Evolutionary conservation across 2,329 filamentous ascomycete genomes (phyloP).

Genomic region (Cordyceps fumosorosea): DNA sequence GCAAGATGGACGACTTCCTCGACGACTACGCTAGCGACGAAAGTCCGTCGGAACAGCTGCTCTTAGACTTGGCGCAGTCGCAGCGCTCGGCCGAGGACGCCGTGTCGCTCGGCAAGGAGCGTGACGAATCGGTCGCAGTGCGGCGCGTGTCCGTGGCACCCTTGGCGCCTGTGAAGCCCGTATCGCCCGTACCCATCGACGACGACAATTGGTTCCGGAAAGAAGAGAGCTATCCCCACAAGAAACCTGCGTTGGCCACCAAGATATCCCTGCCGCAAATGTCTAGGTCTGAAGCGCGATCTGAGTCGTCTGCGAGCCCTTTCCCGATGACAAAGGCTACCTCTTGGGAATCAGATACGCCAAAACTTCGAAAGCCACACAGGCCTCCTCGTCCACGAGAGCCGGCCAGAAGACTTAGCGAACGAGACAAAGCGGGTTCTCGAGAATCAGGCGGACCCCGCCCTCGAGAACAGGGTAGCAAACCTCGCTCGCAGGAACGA

Average conservation of each 20-base stretch:
- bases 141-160: not conserved
- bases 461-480: too few relatives aligned
- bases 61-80: slow-evolving; percentile 3
- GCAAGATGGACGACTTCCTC: slow-evolving; percentile 16
- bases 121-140: not conserved
- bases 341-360: too few relatives aligned
- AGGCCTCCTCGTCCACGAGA: too few relatives aligned
- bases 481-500: too few relatives aligned
- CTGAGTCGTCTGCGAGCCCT: not conserved
- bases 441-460: too few relatives aligned
- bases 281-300: not conserved
- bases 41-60: slow-evolving; percentile 23
- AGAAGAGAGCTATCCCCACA: not conserved
- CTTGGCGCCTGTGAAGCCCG: not conserved
- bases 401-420: too few relatives aligned
- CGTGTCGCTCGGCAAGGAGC: not conserved
- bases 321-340: not conserved
- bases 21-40: slow-evolving; percentile 15
- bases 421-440: too few relatives aligned
- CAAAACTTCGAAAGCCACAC: too few relatives aligned
- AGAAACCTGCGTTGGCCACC: not conserved
- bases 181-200: not conserved
- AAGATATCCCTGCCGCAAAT: not conserved
- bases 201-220: not conserved
- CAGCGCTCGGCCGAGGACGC: not conserved